Conservation (phyloP, 441 rosid genomes). For the Sinapis alba region DNA sequence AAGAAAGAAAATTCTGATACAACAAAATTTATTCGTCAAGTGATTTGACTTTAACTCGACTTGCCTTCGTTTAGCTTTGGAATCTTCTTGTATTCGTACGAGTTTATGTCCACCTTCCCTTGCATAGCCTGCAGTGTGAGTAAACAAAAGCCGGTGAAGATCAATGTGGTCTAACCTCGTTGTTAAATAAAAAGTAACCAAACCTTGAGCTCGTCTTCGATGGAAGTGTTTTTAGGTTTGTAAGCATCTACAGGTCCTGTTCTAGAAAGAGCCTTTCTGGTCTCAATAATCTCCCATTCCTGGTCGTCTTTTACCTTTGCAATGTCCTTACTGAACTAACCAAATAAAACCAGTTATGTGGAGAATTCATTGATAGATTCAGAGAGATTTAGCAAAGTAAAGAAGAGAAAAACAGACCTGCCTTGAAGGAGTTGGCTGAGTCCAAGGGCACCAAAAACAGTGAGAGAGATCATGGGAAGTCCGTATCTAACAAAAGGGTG, state of each 20-base stretch:
- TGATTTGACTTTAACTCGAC: not conserved
- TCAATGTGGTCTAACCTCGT: not conserved
- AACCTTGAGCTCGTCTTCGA: slow-evolving; percentile 89
- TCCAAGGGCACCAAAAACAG: slow-evolving; percentile 79
- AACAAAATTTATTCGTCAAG: no score
- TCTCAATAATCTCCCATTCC: slow-evolving; percentile 90
- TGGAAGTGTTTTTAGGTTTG: slow-evolving; percentile 73
- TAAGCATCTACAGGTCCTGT: slow-evolving; percentile 77
- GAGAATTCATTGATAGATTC: not conserved
- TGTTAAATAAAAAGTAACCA: not conserved
- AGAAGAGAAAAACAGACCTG: slow-evolving; percentile 13
- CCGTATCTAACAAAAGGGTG: slow-evolving; percentile 88
- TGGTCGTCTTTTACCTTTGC: slow-evolving; percentile 83
- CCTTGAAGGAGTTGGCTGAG: slow-evolving; percentile 94
- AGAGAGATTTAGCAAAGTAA: not conserved
- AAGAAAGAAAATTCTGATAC: no score
- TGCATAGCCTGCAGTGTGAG: slow-evolving; percentile 58
- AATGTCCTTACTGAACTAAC: slow-evolving; percentile 80
- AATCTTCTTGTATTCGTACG: not conserved
- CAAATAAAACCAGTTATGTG: not conserved
- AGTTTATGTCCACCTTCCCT: not conserved
- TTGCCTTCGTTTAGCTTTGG: not conserved
- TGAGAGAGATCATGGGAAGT: slow-evolving; percentile 92
- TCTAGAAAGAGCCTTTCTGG: slow-evolving; percentile 73
- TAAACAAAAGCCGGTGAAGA: not conserved